Evolutionary conservation across 768 basidiomycete genomes (phyloP).

Genomic region (Amanita rubescens): DNA sequence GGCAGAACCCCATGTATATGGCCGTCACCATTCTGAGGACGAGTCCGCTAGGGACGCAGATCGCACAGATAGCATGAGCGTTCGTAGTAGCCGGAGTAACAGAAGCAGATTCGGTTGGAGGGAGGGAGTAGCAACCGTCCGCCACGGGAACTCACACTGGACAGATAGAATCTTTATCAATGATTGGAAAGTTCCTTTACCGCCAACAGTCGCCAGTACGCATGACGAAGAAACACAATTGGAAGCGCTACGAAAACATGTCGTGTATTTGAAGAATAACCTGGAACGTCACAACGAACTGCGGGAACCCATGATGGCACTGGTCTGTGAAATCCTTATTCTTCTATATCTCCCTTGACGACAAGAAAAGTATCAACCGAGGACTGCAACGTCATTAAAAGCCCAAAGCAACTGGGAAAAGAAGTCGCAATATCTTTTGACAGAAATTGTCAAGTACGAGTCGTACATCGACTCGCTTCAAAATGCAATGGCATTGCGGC

Average conservation of each 20-base stretch:
- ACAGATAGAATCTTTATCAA: conserved; percentile 71
- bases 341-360: conserved; percentile 10
- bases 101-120: conserved; percentile 70
- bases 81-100: conserved; percentile 67
- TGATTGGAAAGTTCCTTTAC: conserved; percentile 92
- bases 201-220: conserved; percentile 73
- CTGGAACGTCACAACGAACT: conserved; percentile 78
- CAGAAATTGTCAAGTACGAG: conserved; percentile 93
- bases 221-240: conserved; percentile 93
- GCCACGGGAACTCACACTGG: conserved; percentile 65
- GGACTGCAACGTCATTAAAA: conserved; percentile 65
- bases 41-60: conserved; percentile 43
- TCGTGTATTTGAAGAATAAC: conserved; percentile 65
- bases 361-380: conserved; percentile 63
- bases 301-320: conserved; percentile 69
- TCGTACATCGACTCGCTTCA: conserved; percentile 90
- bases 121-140: conserved; percentile 58
- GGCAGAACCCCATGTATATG: conserved; percentile 41
- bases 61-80: conserved; percentile 58
- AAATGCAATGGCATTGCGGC: conserved; percentile 71
- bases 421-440: conserved; percentile 81
- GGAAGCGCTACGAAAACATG: conserved; percentile 83
- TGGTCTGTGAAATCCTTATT: conserved; percentile 40
- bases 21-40: conserved; percentile 51
- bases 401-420: conserved; percentile 89